These are phyloP conservation scores for Citeromyces matritensis DNA, from an alignment of 805 yeast genomes.

Conservation along the genomic window DNA sequence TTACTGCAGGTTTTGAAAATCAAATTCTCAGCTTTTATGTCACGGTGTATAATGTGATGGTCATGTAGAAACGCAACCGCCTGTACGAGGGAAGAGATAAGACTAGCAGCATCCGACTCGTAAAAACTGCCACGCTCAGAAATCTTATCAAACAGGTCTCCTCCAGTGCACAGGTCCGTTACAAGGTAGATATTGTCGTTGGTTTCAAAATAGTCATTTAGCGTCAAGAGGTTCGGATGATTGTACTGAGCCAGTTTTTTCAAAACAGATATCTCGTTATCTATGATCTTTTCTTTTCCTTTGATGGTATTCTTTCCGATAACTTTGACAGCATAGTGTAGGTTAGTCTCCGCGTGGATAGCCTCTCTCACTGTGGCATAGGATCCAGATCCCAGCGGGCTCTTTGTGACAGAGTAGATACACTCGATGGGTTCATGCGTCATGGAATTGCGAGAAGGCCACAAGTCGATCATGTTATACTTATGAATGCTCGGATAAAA, in stretches of 20 bases:
- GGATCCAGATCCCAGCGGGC: slow-evolving; percentile 91
- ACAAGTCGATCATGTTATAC: no score
- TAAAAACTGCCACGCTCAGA: slow-evolving; percentile 89
- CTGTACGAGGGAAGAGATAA: slow-evolving; percentile 67
- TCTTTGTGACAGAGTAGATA: slow-evolving; percentile 65
- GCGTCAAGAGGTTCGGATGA: slow-evolving; percentile 74
- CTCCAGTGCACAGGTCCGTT: slow-evolving; percentile 94
- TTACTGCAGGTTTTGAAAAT: slow-evolving; percentile 81
- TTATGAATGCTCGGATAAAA: no score
- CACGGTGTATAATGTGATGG: slow-evolving; percentile 89
- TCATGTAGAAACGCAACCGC: slow-evolving; percentile 83
- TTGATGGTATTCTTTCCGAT: no score
- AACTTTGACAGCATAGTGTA: slow-evolving; percentile 81
- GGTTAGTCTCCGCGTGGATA: slow-evolving; percentile 72
- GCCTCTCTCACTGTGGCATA: slow-evolving; percentile 93
- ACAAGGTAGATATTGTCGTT: slow-evolving; percentile 67
- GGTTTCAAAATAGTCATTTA: slow-evolving; percentile 81
- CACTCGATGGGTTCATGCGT: slow-evolving; percentile 10
- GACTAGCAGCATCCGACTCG: slow-evolving; percentile 80
- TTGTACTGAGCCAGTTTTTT: slow-evolving; percentile 57
- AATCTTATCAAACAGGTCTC: slow-evolving; percentile 95
- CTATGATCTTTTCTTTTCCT: slow-evolving; percentile 63
- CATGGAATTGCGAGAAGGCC: no score
- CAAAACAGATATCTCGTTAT: slow-evolving; percentile 72
- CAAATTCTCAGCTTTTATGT: slow-evolving; percentile 92